These are phyloP conservation scores for Chalciporus pseudorubinellus DNA, from an alignment of 768 basidiomycete genomes.

Conservation along the genomic window DNA sequence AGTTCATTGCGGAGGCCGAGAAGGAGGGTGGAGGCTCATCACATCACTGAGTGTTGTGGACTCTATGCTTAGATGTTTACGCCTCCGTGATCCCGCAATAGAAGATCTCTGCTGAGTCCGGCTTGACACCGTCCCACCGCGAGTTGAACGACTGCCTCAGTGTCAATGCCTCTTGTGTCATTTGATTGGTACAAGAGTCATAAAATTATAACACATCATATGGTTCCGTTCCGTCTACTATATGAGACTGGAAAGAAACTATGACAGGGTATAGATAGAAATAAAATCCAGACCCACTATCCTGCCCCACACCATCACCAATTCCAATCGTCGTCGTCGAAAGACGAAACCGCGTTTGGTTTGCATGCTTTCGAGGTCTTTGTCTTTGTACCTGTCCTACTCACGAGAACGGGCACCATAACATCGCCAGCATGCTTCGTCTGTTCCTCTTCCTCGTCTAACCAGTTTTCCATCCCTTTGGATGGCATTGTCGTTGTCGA, in stretches of 20 bases:
- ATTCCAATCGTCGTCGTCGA: constrained; percentile 58
- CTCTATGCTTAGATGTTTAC: neutral
- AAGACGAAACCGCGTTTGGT: constrained; percentile 7
- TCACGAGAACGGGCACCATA: constrained; percentile 29
- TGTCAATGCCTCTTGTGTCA: too few relatives aligned
- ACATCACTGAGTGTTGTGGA: constrained; percentile 25
- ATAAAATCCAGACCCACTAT: neutral
- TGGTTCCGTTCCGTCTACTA: too few relatives aligned
- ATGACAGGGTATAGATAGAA: neutral
- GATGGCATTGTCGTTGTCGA: constrained; percentile 1
- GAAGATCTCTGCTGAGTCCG: neutral
- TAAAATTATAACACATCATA: too few relatives aligned
- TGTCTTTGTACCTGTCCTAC: constrained; percentile 1
- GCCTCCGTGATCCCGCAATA: constrained; percentile 6
- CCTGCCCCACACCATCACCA: constrained; percentile 38
- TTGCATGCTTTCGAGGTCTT: neutral
- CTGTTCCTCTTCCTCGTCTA: constrained; percentile 38
- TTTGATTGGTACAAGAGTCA: too few relatives aligned
- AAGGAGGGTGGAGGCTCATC: constrained; percentile 55
- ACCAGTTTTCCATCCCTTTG: constrained; percentile 15
- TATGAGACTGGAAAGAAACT: neutral
- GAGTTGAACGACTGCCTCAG: neutral
- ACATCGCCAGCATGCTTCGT: constrained; percentile 15
- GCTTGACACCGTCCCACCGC: too few relatives aligned
- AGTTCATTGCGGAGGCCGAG: constrained; percentile 81